Conservation (phyloP, 2,329 filamentous ascomycete species). For the Monosporascus sp. region DNA sequence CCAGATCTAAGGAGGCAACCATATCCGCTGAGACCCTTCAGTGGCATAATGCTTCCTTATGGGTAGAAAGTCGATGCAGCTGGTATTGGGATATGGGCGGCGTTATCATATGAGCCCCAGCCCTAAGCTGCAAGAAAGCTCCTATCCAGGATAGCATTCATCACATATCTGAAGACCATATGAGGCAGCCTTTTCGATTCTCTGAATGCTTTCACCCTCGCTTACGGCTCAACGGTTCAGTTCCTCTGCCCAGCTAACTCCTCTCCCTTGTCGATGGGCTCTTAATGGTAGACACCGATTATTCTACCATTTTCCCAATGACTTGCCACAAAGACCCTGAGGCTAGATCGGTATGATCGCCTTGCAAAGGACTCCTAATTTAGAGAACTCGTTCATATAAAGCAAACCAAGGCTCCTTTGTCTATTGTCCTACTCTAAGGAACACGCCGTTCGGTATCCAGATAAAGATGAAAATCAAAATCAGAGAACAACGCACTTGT, state of each 20-base stretch:
- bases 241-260: not conserved
- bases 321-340: not conserved
- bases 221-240: not conserved
- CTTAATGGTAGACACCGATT: not conserved
- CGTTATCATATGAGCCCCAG: too few species aligned
- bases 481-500: not conserved
- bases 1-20: too few species aligned
- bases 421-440: not conserved
- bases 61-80: too few species aligned
- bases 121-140: too few species aligned
- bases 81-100: too few species aligned
- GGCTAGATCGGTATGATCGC: not conserved
- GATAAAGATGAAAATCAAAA: not conserved
- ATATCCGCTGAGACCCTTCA: too few species aligned
- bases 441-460: not conserved
- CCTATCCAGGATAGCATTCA: too few species aligned
- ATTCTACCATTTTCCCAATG: not conserved
- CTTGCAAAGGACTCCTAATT: not conserved
- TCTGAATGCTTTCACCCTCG: not conserved
- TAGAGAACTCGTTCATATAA: not conserved
- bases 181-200: too few species aligned
- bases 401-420: not conserved
- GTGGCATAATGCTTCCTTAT: too few species aligned
- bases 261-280: not conserved
- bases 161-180: too few species aligned